Conservation (phyloP, 169 alveolate species). For the Plasmodium gaboni region DNA sequence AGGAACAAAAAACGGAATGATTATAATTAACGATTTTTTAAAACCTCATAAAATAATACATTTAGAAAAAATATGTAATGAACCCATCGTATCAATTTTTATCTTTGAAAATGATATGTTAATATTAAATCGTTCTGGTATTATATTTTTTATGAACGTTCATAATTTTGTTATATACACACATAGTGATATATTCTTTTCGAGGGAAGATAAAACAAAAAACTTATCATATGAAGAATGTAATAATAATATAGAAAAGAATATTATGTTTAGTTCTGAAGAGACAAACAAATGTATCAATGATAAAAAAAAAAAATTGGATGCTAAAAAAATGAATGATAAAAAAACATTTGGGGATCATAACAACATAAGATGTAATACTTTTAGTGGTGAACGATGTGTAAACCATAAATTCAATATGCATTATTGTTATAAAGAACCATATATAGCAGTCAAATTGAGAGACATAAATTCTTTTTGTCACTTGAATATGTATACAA, state of each 20-base stretch:
- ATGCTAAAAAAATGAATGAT: no score
- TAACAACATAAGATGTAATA: no score
- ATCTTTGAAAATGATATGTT: conserved; percentile 26
- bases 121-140: conserved; percentile 30
- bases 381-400: no score
- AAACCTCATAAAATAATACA: conserved; percentile 45
- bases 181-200: conserved; percentile 10
- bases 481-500: conserved; percentile 25
- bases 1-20: conserved; percentile 42
- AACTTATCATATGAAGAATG: background rate
- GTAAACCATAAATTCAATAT: no score
- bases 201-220: background rate
- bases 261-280: no score
- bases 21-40: conserved; percentile 25
- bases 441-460: no score
- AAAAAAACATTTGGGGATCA: no score
- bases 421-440: no score
- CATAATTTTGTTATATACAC: conserved; percentile 19
- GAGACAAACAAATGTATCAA: no score
- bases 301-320: no score
- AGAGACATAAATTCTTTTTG: conserved; percentile 23
- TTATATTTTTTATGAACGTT: conserved; percentile 24
- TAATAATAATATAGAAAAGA: no score
- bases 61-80: conserved; percentile 30
- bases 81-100: conserved; percentile 50